phyloP scores from a whole-genome alignment of 139 green algal genomes.

The Diplosphaera chodatii region DNA sequence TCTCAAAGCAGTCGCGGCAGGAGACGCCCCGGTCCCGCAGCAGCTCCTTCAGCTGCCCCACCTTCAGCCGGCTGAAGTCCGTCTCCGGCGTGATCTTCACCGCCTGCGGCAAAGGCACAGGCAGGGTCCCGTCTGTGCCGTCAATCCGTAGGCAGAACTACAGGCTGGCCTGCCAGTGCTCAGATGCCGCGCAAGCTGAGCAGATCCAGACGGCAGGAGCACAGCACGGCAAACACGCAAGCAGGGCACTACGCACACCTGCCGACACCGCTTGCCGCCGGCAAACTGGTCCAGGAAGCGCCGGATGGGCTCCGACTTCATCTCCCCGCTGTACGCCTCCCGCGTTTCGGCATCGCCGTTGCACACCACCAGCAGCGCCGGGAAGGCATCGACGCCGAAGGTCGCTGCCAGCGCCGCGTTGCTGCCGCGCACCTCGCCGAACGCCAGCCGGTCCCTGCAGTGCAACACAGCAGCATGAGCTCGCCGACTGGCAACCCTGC shows the following conservation, averaged over 20 bases:
- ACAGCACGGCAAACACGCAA: too few relatives aligned
- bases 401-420: conserved; percentile 12
- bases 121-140: too few relatives aligned
- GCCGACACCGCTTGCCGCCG: conserved; percentile 50
- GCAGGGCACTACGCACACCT: too few relatives aligned
- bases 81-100: conserved; percentile 25
- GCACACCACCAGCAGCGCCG: conserved; percentile 58
- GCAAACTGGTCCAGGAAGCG: conserved; percentile 55
- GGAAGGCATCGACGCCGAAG: conserved; percentile 24
- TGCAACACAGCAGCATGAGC: conserved; percentile 13
- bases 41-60: conserved; percentile 66
- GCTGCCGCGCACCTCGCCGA: conserved; percentile 33
- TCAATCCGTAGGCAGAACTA: too few relatives aligned
- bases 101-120: too few relatives aligned
- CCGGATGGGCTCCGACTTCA: conserved; percentile 58
- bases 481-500: neutral
- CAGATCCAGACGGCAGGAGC: too few relatives aligned
- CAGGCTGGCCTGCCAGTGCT: too few relatives aligned
- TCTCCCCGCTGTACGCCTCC: conserved; percentile 36
- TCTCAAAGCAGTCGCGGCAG: conserved; percentile 68
- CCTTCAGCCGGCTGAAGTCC: conserved; percentile 51
- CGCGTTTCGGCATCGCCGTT: conserved; percentile 52
- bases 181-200: too few relatives aligned
- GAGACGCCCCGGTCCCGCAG: conserved; percentile 41
- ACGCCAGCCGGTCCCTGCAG: conserved; percentile 44